phyloP scores from a whole-genome alignment of 2,329 filamentous ascomycete genomes.

The Curvularia spicifera region DNA sequence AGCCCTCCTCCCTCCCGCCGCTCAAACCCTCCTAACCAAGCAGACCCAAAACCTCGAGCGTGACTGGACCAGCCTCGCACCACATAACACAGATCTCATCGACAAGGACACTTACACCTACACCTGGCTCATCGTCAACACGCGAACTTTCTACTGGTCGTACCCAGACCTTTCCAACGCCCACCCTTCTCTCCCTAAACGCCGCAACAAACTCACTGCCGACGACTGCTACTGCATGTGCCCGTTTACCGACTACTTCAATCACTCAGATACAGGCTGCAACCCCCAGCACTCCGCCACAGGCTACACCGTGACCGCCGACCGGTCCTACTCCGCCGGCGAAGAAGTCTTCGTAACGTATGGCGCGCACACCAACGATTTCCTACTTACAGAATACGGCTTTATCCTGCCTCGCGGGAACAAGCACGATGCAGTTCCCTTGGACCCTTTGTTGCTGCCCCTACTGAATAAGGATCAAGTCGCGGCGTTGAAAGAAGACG shows the following conservation, averaged over 20 bases:
- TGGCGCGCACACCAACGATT: constrained; percentile 74
- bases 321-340: constrained; percentile 59
- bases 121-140: constrained; percentile 67
- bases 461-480: constrained; percentile 41
- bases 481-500: constrained; percentile 50
- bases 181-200: constrained; percentile 52
- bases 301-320: constrained; percentile 63
- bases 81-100: constrained; percentile 52
- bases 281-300: constrained; percentile 58
- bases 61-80: constrained; percentile 57
- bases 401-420: constrained; percentile 50
- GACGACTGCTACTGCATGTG: constrained; percentile 71
- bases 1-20: constrained; percentile 48
- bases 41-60: constrained; percentile 62
- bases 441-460: constrained; percentile 53
- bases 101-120: constrained; percentile 58
- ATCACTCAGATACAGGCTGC: constrained; percentile 59
- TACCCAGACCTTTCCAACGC: constrained; percentile 49
- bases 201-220: constrained; percentile 49
- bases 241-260: constrained; percentile 77
- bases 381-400: constrained; percentile 72
- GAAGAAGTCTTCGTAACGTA: constrained; percentile 75
- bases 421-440: constrained; percentile 49
- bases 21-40: constrained; percentile 55
- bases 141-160: constrained; percentile 65